These are phyloP conservation scores for Phialophora macrospora DNA, from an alignment of 2,329 filamentous ascomycete genomes.

Conservation along the genomic window DNA sequence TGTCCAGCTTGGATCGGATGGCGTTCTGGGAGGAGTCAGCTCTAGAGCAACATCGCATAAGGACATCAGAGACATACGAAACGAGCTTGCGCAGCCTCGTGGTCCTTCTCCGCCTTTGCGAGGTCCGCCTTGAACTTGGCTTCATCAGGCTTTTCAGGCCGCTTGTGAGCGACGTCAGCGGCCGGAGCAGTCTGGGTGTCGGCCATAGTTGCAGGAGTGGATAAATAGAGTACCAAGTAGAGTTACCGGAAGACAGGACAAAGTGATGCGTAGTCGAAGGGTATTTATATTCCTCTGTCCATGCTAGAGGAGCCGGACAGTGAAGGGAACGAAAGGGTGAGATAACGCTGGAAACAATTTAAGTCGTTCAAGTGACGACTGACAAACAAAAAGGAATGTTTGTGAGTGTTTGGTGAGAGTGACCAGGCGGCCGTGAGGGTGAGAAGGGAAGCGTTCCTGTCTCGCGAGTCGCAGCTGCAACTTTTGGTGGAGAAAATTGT, in stretches of 20 bases:
- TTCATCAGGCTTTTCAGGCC: constrained; percentile 87
- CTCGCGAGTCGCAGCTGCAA: neutral
- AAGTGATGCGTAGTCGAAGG: constrained; percentile 12
- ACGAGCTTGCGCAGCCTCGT: constrained; percentile 75
- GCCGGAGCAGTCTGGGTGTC: constrained; percentile 43
- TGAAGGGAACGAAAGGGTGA: constrained; percentile 15
- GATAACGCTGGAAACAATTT: neutral
- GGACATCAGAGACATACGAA: constrained; percentile 56
- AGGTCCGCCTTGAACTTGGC: constrained; percentile 79
- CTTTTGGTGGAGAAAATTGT: constrained; percentile 1
- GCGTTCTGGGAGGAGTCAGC: constrained; percentile 65
- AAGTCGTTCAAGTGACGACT: neutral
- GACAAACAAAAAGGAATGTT: neutral
- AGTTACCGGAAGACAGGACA: constrained; percentile 28
- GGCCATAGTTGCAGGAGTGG: constrained; percentile 43
- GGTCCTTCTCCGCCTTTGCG: constrained; percentile 82
- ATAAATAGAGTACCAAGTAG: constrained; percentile 6
- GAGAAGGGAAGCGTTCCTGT: neutral
- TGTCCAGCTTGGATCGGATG: constrained; percentile 85
- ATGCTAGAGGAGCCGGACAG: constrained; percentile 27
- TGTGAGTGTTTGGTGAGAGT: neutral
- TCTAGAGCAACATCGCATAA: neutral
- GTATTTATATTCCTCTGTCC: constrained; percentile 28
- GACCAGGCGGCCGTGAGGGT: neutral
- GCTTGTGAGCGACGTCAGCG: constrained; percentile 51